phyloP scores from a whole-genome alignment of 345 rosid species.

The Combretum micranthum region DNA sequence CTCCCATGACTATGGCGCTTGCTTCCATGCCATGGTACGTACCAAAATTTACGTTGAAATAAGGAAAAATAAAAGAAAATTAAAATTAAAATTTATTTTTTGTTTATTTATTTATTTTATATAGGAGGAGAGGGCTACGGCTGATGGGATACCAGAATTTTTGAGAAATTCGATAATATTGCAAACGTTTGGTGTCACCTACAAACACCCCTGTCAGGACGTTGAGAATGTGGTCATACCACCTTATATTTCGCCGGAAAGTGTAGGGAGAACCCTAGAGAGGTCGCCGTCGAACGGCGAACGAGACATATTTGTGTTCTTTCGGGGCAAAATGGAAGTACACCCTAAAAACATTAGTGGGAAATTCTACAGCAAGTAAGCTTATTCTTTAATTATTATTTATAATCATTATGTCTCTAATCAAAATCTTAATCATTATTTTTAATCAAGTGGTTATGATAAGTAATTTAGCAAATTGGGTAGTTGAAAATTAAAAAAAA shows the following conservation, averaged over 20 bases:
- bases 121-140: constrained; percentile 79
- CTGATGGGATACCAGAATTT: constrained; percentile 79
- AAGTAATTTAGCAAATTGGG: no score
- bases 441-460: no score
- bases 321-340: constrained; percentile 96
- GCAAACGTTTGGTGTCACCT: constrained; percentile 85
- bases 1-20: constrained; percentile 89
- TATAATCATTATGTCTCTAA: not conserved
- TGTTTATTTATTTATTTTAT: not conserved
- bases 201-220: constrained; percentile 81
- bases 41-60: no score
- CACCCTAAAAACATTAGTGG: constrained; percentile 94
- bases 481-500: not conserved
- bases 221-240: constrained; percentile 85
- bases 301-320: constrained; percentile 81
- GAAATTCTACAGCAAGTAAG: constrained; percentile 87
- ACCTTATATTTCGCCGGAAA: constrained; percentile 76
- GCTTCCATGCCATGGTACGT: constrained; percentile 85
- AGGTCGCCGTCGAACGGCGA: constrained; percentile 33
- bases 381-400: not conserved
- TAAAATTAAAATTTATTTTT: no score
- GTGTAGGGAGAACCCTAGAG: constrained; percentile 33
- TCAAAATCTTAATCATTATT: constrained; percentile 1
- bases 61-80: not conserved
- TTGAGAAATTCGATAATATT: constrained; percentile 70